These are phyloP conservation scores for Dissophora ornata DNA, from an alignment of 192 early-diverging fungal genomes.

Conservation along the genomic window DNA sequence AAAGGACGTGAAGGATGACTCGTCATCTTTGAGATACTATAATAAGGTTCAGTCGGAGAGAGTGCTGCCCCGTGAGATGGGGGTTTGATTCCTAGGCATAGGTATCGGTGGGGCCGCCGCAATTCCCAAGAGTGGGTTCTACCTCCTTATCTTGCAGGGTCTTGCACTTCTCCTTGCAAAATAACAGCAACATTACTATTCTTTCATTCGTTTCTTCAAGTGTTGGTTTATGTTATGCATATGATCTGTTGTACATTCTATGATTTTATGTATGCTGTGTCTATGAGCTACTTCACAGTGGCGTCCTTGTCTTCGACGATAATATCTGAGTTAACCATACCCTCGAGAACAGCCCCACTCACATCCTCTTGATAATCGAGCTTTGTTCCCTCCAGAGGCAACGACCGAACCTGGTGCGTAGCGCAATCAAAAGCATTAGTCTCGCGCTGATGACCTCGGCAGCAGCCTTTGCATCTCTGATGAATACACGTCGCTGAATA, in stretches of 20 bases:
- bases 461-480: conserved; percentile 41
- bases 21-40: too few relatives aligned
- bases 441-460: conserved; percentile 18
- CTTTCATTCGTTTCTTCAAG: too few relatives aligned
- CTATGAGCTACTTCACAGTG: too few relatives aligned
- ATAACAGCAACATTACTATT: neutral
- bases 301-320: too few relatives aligned
- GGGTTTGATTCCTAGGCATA: conserved; percentile 9
- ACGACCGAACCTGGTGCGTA: conserved; percentile 9
- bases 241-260: neutral
- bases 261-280: too few relatives aligned
- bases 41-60: conserved; percentile 5
- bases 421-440: conserved; percentile 20
- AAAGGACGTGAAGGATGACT: too few relatives aligned
- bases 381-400: neutral
- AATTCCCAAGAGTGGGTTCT: conserved; percentile 6
- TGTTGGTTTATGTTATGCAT: neutral
- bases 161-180: neutral
- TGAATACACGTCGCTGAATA: conserved; percentile 40
- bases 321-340: neutral
- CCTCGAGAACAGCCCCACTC: neutral
- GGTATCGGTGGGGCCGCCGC: neutral
- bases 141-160: conserved; percentile 7
- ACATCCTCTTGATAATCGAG: neutral
- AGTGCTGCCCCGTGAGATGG: conserved; percentile 3